These are phyloP conservation scores for Mrakia gelida DNA, from an alignment of 768 basidiomycete species.

Conservation along the genomic window DNA sequence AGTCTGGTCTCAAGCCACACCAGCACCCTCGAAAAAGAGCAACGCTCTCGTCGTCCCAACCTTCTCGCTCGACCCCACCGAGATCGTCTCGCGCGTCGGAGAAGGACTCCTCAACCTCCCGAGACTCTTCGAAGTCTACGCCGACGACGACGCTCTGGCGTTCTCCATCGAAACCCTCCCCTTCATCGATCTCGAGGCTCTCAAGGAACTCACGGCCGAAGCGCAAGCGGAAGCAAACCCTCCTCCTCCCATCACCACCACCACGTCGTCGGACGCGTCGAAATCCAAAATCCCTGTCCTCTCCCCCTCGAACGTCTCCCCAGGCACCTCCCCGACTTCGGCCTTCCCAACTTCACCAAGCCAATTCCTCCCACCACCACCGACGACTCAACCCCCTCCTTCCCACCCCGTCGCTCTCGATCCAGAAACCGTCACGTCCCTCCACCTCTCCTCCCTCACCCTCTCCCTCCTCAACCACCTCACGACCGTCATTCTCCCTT, in stretches of 20 bases:
- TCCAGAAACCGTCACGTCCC: constrained; percentile 76
- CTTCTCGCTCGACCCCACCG: constrained; percentile 88
- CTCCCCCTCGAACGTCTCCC: constrained; percentile 44
- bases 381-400: not conserved
- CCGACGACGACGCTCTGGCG: constrained; percentile 80
- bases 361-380: constrained; percentile 40
- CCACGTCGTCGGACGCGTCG: not conserved
- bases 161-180: constrained; percentile 83
- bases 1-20: not conserved
- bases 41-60: constrained; percentile 58
- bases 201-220: constrained; percentile 30
- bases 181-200: constrained; percentile 56
- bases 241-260: constrained; percentile 4
- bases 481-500: constrained; percentile 64
- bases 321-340: not conserved
- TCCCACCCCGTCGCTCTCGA: constrained; percentile 46
- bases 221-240: constrained; percentile 21
- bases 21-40: constrained; percentile 56
- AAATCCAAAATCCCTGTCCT: not conserved
- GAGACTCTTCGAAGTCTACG: constrained; percentile 88
- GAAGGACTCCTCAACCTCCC: constrained; percentile 94
- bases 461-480: constrained; percentile 72
- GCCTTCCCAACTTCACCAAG: constrained; percentile 13
- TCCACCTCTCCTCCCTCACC: constrained; percentile 89
- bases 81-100: constrained; percentile 78